phyloP scores from a whole-genome alignment of 176 grass and related monocot species.

The Musa itinerans region DNA sequence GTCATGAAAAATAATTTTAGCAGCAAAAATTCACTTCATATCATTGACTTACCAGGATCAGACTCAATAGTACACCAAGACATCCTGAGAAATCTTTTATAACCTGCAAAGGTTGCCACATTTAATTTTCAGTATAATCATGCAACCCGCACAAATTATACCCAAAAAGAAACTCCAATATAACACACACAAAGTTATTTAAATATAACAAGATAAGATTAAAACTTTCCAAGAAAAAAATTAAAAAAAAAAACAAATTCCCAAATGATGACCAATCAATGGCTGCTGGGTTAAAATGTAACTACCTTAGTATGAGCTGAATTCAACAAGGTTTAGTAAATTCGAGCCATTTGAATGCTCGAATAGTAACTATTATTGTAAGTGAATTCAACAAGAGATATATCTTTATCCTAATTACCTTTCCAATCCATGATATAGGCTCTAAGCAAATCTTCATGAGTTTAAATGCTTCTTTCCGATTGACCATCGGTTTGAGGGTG shows the following conservation, averaged over 20 bases:
- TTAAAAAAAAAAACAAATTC: neutral
- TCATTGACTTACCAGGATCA: conserved; percentile 58
- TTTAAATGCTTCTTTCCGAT: no score
- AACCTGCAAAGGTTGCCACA: neutral
- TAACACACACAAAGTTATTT: neutral
- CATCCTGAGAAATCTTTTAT: conserved; percentile 35
- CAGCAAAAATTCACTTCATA: neutral
- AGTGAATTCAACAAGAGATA: no score
- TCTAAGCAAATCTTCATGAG: no score
- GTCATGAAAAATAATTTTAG: neutral
- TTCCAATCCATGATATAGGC: no score
- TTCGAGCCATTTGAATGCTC: no score
- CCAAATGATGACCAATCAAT: neutral
- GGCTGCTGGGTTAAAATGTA: no score
- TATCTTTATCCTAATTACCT: no score
- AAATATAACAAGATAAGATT: neutral
- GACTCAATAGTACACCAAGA: conserved; percentile 96
- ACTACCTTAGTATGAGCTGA: no score
- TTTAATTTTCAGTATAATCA: no score
- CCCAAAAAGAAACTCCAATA: neutral
- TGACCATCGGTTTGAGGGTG: no score
- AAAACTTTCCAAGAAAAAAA: neutral
- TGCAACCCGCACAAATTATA: neutral
- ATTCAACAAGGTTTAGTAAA: no score
- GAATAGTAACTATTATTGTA: no score